These are phyloP conservation scores for Gynandropsis gynandra DNA, from an alignment of 345 rosid genomes.

Conservation along the genomic window DNA sequence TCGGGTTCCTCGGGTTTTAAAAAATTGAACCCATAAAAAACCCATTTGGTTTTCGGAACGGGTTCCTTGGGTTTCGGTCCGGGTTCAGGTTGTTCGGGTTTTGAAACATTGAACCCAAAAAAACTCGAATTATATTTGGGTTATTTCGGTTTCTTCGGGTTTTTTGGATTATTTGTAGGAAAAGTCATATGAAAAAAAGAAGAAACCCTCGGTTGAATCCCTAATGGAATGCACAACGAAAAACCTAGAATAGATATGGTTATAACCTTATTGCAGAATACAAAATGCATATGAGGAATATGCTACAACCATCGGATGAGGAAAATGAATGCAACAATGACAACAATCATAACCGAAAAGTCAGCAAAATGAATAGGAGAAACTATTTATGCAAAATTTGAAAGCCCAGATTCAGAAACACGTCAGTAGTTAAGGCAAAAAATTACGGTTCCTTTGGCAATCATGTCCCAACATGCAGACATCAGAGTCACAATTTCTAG, in stretches of 20 bases:
- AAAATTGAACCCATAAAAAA: too few species aligned
- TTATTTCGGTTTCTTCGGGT: too few species aligned
- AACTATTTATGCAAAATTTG: not conserved
- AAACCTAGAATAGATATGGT: not conserved
- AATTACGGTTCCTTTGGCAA: too few species aligned
- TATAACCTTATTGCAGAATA: conserved; percentile 6
- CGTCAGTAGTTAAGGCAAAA: too few species aligned
- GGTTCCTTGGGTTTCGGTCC: too few species aligned
- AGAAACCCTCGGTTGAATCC: too few species aligned
- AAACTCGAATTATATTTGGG: too few species aligned
- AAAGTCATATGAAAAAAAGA: not conserved
- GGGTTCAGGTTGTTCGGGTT: too few species aligned
- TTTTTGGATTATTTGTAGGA: not conserved
- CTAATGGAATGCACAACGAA: not conserved
- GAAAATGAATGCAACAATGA: conserved; percentile 1
- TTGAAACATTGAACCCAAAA: too few species aligned
- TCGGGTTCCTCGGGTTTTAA: too few species aligned
- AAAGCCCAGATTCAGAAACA: too few species aligned
- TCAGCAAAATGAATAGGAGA: conserved; percentile 5
- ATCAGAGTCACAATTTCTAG: not conserved
- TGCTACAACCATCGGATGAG: conserved; percentile 8
- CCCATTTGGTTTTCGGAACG: too few species aligned
- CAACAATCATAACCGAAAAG: not conserved
- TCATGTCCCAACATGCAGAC: not conserved
- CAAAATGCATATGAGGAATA: conserved; percentile 10